These are phyloP conservation scores for Pichiaceae sp. DNA, from an alignment of 1,139 yeast species.

Conservation along the genomic window DNA sequence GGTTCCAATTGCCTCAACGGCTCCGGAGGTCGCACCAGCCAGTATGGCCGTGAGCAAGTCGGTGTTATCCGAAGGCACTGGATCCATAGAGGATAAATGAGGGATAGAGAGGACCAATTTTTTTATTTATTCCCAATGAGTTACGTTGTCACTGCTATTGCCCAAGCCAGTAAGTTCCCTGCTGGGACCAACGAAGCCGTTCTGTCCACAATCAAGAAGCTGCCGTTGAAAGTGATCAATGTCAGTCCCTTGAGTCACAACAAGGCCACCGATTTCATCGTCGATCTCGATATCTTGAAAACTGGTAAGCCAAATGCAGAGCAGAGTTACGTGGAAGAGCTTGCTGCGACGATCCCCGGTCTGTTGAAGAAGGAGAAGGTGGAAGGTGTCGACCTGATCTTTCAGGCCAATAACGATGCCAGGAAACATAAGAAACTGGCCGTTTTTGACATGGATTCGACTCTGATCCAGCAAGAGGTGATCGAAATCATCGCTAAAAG, in stretches of 20 bases:
- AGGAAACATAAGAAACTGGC: slow-evolving; percentile 56
- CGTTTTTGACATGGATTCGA: slow-evolving; percentile 97
- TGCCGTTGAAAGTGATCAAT: slow-evolving; percentile 21
- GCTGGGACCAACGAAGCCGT: slow-evolving; percentile 12
- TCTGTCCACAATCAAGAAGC: slow-evolving; percentile 15
- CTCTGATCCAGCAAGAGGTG: slow-evolving; percentile 92
- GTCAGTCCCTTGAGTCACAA: slow-evolving; percentile 20
- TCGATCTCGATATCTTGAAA: slow-evolving; percentile 16
- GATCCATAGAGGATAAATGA: slow-evolving; percentile 9
- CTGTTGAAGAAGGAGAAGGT: slow-evolving; percentile 15
- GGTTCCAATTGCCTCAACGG: slow-evolving; percentile 60
- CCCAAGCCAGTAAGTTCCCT: slow-evolving; percentile 13
- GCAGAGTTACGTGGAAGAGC: slow-evolving; percentile 8
- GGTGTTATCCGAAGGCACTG: slow-evolving; percentile 14
- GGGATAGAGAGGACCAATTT: not conserved
- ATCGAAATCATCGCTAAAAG: slow-evolving; percentile 90
- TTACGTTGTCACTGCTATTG: slow-evolving; percentile 23
- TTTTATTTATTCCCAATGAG: slow-evolving; percentile 11
- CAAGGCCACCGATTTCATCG: slow-evolving; percentile 26
- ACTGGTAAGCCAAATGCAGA: slow-evolving; percentile 5
- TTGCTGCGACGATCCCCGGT: slow-evolving; percentile 17
- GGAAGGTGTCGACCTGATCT: slow-evolving; percentile 32
- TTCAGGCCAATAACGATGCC: slow-evolving; percentile 29
- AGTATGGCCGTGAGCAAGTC: slow-evolving; percentile 45
- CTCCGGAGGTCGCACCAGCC: slow-evolving; percentile 72